Conservation (phyloP, 2,329 filamentous ascomycete genomes). For the Pseudopithomyces maydicus region DNA sequence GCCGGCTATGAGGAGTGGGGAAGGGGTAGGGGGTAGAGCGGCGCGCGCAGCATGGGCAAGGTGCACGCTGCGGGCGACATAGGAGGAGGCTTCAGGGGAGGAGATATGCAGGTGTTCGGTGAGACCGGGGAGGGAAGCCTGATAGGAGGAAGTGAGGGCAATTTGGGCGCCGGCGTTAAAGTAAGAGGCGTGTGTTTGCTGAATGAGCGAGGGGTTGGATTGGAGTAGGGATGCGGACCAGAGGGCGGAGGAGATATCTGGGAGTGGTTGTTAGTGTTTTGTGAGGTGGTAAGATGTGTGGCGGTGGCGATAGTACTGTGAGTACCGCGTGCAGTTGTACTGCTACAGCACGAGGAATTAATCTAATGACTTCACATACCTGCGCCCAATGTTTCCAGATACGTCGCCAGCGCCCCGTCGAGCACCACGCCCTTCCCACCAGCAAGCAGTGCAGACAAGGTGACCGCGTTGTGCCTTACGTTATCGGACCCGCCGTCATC, state of each 20-base stretch:
- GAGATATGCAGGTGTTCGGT: slow-evolving; percentile 42
- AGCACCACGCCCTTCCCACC: slow-evolving; percentile 43
- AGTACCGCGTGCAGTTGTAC: too few species aligned
- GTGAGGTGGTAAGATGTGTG: too few species aligned
- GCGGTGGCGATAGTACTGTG: too few species aligned
- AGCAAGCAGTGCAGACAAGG: slow-evolving; percentile 22
- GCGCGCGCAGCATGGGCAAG: slow-evolving; percentile 47
- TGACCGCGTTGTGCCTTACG: neutral
- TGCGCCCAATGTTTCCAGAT: slow-evolving; percentile 51
- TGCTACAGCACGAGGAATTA: too few species aligned
- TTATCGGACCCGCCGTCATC: neutral
- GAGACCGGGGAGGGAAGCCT: slow-evolving; percentile 51
- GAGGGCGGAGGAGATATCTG: slow-evolving; percentile 49
- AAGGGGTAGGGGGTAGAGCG: slow-evolving; percentile 27
- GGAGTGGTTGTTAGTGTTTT: neutral
- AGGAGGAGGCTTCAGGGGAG: slow-evolving; percentile 36
- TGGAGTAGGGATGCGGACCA: slow-evolving; percentile 53
- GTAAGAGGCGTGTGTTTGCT: slow-evolving; percentile 52
- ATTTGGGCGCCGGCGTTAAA: slow-evolving; percentile 52
- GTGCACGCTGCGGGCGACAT: slow-evolving; percentile 49
- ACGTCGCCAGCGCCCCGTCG: slow-evolving; percentile 55
- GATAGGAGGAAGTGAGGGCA: slow-evolving; percentile 55
- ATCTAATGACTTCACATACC: too few species aligned
- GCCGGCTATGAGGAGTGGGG: slow-evolving; percentile 47
- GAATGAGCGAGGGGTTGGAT: slow-evolving; percentile 48